These are phyloP conservation scores for Colletotrichum salicis DNA, from an alignment of 2,329 filamentous ascomycete genomes.

Conservation along the genomic window DNA sequence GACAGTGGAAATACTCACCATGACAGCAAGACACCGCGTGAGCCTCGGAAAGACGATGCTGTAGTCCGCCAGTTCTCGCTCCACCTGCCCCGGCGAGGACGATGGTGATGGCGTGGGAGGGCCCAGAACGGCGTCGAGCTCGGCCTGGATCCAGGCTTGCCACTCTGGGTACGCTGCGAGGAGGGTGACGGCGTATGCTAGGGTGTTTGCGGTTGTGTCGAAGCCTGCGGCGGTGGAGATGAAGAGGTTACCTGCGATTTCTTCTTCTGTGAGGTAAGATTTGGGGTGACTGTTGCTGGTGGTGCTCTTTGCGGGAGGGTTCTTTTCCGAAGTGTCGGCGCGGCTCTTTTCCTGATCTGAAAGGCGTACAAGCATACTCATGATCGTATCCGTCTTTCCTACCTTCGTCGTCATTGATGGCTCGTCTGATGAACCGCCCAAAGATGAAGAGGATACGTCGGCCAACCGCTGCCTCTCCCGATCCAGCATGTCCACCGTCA, in stretches of 20 bases:
- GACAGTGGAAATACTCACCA: slow-evolving; percentile 41
- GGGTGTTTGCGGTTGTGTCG: slow-evolving; percentile 61
- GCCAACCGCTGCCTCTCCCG: background rate
- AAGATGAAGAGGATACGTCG: slow-evolving; percentile 8
- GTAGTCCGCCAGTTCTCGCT: slow-evolving; percentile 47
- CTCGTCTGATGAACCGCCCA: too few species aligned
- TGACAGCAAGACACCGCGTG: slow-evolving; percentile 57
- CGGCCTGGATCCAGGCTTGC: slow-evolving; percentile 63
- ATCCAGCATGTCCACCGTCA: slow-evolving; percentile 36
- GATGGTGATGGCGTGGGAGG: background rate
- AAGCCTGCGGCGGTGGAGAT: slow-evolving; percentile 51
- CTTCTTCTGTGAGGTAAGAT: slow-evolving; percentile 36
- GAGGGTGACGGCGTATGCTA: slow-evolving; percentile 59
- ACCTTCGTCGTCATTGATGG: slow-evolving; percentile 41
- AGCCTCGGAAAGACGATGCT: slow-evolving; percentile 53
- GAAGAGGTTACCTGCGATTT: slow-evolving; percentile 44
- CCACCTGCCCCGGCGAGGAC: slow-evolving; percentile 40
- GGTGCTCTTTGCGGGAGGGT: too few species aligned
- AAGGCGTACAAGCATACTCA: slow-evolving; percentile 44
- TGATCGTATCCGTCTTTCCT: slow-evolving; percentile 39
- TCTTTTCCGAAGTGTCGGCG: background rate
- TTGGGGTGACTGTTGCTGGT: background rate
- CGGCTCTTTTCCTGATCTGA: slow-evolving; percentile 41
- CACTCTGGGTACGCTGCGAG: slow-evolving; percentile 57
- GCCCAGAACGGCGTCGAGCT: slow-evolving; percentile 48